A percentile compares a stretch with the other conserved stretches of the same genome.
Evolutionary conservation across 805 yeast species (phyloP).

Genomic region (Saccharomyces mikatae): DNA sequence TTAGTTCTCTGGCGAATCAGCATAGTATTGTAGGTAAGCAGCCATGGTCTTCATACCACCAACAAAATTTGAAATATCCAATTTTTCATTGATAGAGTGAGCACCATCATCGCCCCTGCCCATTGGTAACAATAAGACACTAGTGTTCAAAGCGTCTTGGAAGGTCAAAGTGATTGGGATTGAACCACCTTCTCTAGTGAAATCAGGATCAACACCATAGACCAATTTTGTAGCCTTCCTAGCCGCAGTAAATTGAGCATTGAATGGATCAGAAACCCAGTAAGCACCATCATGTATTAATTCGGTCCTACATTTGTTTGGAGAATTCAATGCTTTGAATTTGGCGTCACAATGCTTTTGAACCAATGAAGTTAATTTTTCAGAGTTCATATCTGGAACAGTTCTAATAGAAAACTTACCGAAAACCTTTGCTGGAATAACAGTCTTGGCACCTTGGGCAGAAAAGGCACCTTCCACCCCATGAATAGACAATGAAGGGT

Average conservation of each 20-base stretch:
- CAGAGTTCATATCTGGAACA: conserved; percentile 85
- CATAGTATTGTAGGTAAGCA: conserved; percentile 87
- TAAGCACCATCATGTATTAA: conserved; percentile 91
- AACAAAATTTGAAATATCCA: conserved; percentile 80
- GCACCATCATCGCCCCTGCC: conserved; percentile 99
- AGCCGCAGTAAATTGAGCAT: conserved; percentile 90
- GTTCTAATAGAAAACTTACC: conserved; percentile 98
- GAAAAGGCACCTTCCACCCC: conserved; percentile 97
- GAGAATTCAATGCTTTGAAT: conserved; percentile 63
- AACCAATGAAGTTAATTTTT: conserved; percentile 70
- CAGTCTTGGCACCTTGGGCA: conserved; percentile 95
- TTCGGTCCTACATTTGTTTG: conserved; percentile 64
- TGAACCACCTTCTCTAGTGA: conserved; percentile 98
- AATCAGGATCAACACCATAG: conserved; percentile 91
- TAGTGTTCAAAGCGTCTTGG: conserved; percentile 77
- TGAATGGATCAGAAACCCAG: conserved; percentile 93
- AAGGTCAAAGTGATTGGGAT: conserved; percentile 94
- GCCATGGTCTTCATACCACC: conserved; percentile 90
- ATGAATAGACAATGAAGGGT: conserved; percentile 89
- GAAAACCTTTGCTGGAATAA: conserved; percentile 85
- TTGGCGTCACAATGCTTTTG: conserved; percentile 57
- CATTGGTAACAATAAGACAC: conserved; percentile 86
- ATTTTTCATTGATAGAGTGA: conserved; percentile 93
- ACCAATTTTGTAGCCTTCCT: conserved; percentile 88
- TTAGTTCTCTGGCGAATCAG: conserved; percentile 31